phyloP scores from a whole-genome alignment of 139 green algal genomes.

The Coelastrella sp. region DNA sequence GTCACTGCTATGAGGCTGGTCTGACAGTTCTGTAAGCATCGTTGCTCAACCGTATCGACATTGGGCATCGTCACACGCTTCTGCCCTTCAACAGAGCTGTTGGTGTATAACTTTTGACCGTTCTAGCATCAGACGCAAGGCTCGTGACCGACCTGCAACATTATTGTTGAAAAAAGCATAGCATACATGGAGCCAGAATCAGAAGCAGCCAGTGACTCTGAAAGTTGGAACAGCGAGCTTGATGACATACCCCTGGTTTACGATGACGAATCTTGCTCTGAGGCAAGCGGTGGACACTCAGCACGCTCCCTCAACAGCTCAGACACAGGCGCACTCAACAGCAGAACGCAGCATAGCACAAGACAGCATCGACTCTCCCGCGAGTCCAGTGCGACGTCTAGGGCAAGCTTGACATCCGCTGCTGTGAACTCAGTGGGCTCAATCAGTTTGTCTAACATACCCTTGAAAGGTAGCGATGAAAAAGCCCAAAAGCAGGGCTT shows the following conservation, averaged over 20 bases:
- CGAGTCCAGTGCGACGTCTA: not conserved
- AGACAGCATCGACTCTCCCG: slow-evolving; percentile 17
- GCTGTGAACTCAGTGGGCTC: not conserved
- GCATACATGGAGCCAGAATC: not conserved
- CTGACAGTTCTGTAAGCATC: too few species aligned
- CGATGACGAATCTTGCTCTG: not conserved
- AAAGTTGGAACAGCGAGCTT: slow-evolving; percentile 31
- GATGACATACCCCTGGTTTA: slow-evolving; percentile 18
- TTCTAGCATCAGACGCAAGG: too few species aligned
- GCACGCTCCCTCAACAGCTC: not conserved
- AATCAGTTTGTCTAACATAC: not conserved
- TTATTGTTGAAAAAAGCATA: not conserved
- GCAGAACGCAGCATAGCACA: slow-evolving; percentile 5
- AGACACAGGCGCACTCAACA: not conserved
- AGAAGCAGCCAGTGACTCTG: slow-evolving; percentile 16
- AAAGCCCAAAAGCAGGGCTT: too few species aligned
- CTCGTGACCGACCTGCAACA: too few species aligned
- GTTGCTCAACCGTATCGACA: too few species aligned
- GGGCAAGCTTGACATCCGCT: not conserved
- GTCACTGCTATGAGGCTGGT: too few species aligned
- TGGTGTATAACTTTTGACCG: too few species aligned
- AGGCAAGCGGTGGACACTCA: slow-evolving; percentile 10
- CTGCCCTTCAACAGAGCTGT: not conserved
- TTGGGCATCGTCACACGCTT: not conserved
- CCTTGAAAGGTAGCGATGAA: not conserved